A percentile compares a stretch with the other conserved stretches of the same genome.
Conservation (phyloP, 225 moss, liverwort and hornwort species). For the Polytrichum commune region DNA sequence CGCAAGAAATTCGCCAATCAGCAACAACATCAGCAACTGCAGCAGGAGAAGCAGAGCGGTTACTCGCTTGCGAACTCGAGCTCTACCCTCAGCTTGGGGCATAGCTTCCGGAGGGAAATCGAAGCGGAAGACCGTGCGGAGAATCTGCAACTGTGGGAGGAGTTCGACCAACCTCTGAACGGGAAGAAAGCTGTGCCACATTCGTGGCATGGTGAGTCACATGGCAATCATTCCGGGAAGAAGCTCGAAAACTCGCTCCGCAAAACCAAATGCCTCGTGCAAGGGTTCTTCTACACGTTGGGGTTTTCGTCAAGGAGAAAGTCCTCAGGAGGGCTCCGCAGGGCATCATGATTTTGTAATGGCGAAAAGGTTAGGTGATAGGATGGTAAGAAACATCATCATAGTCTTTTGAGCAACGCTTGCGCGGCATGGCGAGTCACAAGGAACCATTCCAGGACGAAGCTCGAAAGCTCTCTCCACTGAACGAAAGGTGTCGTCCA, state of each 20-base stretch:
- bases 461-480: no score
- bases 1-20: slow-evolving; percentile 22
- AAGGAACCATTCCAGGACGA: no score
- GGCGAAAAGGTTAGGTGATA: no score
- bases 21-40: not conserved
- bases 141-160: slow-evolving; percentile 46
- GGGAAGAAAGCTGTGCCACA: slow-evolving; percentile 9
- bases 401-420: no score
- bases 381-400: no score
- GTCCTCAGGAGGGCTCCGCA: no score
- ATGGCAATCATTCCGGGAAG: not conserved
- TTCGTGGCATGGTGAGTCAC: slow-evolving; percentile 29
- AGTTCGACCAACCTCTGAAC: slow-evolving; percentile 1
- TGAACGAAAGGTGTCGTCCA: no score
- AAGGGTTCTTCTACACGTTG: slow-evolving; percentile 18
- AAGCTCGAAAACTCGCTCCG: slow-evolving; percentile 22
- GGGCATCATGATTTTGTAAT: no score
- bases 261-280: slow-evolving; percentile 16
- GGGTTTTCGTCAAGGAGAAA: slow-evolving; percentile 3
- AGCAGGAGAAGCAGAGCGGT: not conserved
- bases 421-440: no score
- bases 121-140: slow-evolving; percentile 33
- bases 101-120: slow-evolving; percentile 33
- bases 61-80: not conserved
- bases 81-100: slow-evolving; percentile 22